Base-by-base conservation (phyloP, 1,284 basidiomycete genomes). In the Cryptococcus wingfieldii region DNA sequence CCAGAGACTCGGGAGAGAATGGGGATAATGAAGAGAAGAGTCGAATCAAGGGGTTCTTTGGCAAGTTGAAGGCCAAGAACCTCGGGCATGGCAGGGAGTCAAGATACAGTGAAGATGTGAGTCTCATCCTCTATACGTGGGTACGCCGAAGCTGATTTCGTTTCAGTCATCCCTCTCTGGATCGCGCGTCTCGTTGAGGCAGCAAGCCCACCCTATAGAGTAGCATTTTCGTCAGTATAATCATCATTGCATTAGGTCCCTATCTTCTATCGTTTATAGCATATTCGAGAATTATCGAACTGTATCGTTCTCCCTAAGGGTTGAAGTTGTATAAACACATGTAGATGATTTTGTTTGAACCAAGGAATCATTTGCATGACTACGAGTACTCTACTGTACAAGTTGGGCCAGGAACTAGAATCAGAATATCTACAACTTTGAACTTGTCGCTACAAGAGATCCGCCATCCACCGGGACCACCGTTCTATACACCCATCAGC, bases 401-500 rank as follows among this genome's bases (percentile, higher is more conserved):
- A 10, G 31, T 34, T 10, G 31, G 31, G 31, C 10, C 31, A 1
- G 6, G 10, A 10, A 34, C 10, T 34, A 10, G 31, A 34, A 34
- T 10, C 31, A 34, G 31, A 1, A 34, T 10, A 34, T 34, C 31
- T 56, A 68, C 31, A 68, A 37, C 52, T 67, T 70, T 9, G 64
- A 57, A 28, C 62, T 56, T 14, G 66, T 59, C 9, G 59, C 56
- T 23, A 81, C 74, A 16, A 81, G 62, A 48, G 71, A 71, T 31
- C 83, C 83, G n/a, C 85, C 84, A 60, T 86, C 84, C 47, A 86
- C 66, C 12, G 80, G 73, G 38, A 86, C 80, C 4, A 84, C 83
- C 13, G 84, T 83, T 7, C 84, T 71, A 42, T 18, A 10, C 23
- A 7, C 14, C 18, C 10, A 19, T 43, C 31, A 48, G 10, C 47